Evolutionary conservation across 2,329 filamentous ascomycete genomes (phyloP).

Genomic region (Exophiala viscosa): DNA sequence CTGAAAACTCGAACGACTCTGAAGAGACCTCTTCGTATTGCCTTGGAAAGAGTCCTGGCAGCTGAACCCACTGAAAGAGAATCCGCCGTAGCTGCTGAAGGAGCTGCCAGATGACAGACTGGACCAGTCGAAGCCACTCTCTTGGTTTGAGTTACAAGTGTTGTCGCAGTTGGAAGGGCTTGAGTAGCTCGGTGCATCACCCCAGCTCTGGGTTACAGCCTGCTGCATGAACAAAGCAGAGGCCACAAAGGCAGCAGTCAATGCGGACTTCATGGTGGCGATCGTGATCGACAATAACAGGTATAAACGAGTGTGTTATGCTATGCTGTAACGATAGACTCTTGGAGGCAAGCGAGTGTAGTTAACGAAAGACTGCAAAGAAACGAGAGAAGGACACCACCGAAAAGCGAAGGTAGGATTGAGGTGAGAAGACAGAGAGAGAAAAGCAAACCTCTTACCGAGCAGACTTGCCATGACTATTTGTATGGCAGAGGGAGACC

Average conservation of each 20-base stretch:
- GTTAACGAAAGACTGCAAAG: constrained; percentile 31
- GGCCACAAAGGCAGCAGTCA: constrained; percentile 38
- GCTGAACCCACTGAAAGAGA: constrained; percentile 68
- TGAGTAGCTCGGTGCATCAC: constrained; percentile 54
- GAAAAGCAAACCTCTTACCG: not conserved
- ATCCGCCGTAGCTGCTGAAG: constrained; percentile 66
- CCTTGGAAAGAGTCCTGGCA: constrained; percentile 58
- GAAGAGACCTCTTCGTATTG: constrained; percentile 52
- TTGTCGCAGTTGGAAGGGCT: constrained; percentile 72
- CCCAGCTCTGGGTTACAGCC: constrained; percentile 46
- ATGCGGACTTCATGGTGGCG: constrained; percentile 25
- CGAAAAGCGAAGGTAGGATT: constrained; percentile 2
- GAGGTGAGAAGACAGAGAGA: not conserved
- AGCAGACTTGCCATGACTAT: not conserved
- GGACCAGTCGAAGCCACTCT: constrained; percentile 67
- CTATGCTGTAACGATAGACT: constrained; percentile 5
- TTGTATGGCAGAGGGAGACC: not conserved
- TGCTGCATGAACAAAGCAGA: constrained; percentile 47
- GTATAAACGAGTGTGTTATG: constrained; percentile 11
- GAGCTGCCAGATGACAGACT: constrained; percentile 55
- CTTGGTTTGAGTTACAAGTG: constrained; percentile 68
- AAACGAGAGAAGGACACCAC: constrained; percentile 37
- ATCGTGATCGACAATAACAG: constrained; percentile 5
- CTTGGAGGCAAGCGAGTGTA: not conserved
- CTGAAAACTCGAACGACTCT: constrained; percentile 38